phyloP scores from a whole-genome alignment of 257 asterid genomes.

The Fraxinus pennsylvanica region DNA sequence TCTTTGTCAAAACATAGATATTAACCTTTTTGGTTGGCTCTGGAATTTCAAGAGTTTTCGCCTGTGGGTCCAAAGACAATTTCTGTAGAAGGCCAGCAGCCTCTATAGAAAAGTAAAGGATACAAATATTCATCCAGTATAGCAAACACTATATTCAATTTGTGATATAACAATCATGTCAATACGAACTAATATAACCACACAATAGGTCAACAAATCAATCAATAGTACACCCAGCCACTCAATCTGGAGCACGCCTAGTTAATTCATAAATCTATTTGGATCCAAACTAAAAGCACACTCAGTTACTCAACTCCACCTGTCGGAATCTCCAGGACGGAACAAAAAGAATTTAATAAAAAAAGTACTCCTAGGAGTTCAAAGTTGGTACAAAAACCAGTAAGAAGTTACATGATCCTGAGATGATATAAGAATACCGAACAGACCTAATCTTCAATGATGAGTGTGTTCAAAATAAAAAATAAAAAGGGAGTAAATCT shows the following conservation, averaged over 20 bases:
- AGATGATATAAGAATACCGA: too few relatives aligned
- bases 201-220: neutral
- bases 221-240: neutral
- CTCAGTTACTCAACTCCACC: neutral
- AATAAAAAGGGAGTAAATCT: neutral
- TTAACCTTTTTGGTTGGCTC: slow-evolving; percentile 59
- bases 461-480: too few relatives aligned
- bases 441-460: too few relatives aligned
- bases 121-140: neutral
- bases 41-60: slow-evolving; percentile 43
- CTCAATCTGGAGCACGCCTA: neutral
- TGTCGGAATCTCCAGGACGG: neutral
- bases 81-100: slow-evolving; percentile 66
- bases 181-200: neutral
- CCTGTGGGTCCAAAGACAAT: slow-evolving; percentile 56
- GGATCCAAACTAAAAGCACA: neutral
- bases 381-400: too few relatives aligned
- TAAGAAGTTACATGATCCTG: too few relatives aligned
- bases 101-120: slow-evolving; percentile 58
- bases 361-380: neutral
- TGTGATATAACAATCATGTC: neutral
- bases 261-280: neutral
- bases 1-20: neutral
- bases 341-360: neutral
- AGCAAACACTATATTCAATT: neutral